Percentiles rank a stretch among this genome's conserved stretches.
These are phyloP conservation scores for Podospora bellae-mahoneyi DNA, from an alignment of 495 filamentous ascomycete species.

Conservation along the genomic window DNA sequence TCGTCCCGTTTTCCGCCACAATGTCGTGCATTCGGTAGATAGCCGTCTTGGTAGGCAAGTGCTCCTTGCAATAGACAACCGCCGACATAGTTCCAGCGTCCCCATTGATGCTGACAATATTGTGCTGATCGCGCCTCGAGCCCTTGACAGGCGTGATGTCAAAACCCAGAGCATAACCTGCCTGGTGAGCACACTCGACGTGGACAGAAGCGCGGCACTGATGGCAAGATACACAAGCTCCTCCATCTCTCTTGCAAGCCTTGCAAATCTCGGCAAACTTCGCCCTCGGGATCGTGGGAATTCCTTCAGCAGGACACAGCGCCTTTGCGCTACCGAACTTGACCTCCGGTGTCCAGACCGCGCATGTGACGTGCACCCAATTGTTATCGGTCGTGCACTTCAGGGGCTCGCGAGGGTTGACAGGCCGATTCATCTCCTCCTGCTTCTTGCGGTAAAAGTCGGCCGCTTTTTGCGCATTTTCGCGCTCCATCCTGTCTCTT, in stretches of 20 bases:
- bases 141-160: conserved; percentile 88
- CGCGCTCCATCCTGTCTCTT: conserved; percentile 78
- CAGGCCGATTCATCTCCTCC: conserved; percentile 72
- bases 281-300: conserved; percentile 67
- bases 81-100: conserved; percentile 76
- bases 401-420: conserved; percentile 82
- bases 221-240: conserved; percentile 79
- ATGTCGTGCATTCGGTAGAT: conserved; percentile 76
- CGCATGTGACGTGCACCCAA: conserved; percentile 96
- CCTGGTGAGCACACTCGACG: conserved; percentile 82
- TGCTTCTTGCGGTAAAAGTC: conserved; percentile 80
- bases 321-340: conserved; percentile 81
- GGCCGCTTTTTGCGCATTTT: conserved; percentile 67
- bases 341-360: conserved; percentile 85
- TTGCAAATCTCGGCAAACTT: conserved; percentile 74
- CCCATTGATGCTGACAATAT: conserved; percentile 67
- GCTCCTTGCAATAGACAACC: conserved; percentile 86
- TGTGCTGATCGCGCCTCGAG: conserved; percentile 71
- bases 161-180: conserved; percentile 79
- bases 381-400: conserved; percentile 93
- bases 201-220: conserved; percentile 81
- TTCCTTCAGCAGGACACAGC: conserved; percentile 81
- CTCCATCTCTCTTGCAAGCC: conserved; percentile 67
- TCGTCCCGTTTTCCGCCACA: conserved; percentile 58
- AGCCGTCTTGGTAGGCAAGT: conserved; percentile 61